Evolutionary conservation across 2,329 filamentous ascomycete genomes (phyloP).

Genomic region (Alternaria arbusti): DNA sequence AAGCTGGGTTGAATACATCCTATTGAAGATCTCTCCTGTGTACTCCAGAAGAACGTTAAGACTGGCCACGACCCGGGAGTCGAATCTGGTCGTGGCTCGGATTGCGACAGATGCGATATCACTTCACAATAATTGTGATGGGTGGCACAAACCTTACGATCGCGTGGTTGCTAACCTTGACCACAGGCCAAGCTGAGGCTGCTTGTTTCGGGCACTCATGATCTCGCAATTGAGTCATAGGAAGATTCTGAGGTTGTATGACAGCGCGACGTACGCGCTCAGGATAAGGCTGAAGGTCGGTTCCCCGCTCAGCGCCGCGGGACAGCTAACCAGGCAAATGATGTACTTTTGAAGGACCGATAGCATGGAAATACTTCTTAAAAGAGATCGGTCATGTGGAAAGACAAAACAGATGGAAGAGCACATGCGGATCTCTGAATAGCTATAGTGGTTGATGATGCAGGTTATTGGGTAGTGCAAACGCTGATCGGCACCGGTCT

Average conservation of each 20-base stretch:
- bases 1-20: too few relatives aligned
- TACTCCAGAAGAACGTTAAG: too few relatives aligned
- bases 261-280: neutral
- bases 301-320: neutral
- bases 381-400: neutral
- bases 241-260: neutral
- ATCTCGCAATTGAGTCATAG: neutral
- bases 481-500: slow-evolving; percentile 3
- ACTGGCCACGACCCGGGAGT: too few relatives aligned
- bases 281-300: neutral
- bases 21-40: too few relatives aligned
- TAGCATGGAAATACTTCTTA: rapidly evolving
- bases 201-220: neutral
- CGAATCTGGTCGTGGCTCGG: too few relatives aligned
- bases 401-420: neutral
- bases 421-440: neutral
- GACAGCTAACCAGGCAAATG: neutral
- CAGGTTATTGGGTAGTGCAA: slow-evolving; percentile 1
- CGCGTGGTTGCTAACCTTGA: too few relatives aligned
- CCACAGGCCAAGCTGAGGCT: neutral
- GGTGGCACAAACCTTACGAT: too few relatives aligned
- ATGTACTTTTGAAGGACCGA: neutral
- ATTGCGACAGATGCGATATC: too few relatives aligned
- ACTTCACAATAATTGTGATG: too few relatives aligned
- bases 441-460: neutral